Conservation (phyloP, 2,329 filamentous ascomycete genomes). For the Colletotrichum sp. region DNA sequence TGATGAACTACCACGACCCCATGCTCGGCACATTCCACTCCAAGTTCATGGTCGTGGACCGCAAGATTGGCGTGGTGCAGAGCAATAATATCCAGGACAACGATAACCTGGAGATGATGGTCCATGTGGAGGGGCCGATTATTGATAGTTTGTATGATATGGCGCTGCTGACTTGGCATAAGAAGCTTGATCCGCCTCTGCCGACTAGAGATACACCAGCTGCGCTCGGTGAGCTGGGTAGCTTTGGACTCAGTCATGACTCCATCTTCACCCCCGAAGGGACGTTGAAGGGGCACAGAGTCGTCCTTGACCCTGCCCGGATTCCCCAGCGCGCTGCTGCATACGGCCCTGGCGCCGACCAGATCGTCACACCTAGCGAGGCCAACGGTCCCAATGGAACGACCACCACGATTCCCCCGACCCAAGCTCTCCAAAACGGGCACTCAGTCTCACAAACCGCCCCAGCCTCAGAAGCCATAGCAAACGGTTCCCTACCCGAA, state of each 20-base stretch:
- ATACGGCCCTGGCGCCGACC: not conserved
- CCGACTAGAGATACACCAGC: slow-evolving; percentile 61
- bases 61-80: slow-evolving; percentile 72
- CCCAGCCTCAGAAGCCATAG: not conserved
- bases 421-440: not conserved
- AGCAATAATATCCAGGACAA: slow-evolving; percentile 84
- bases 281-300: not conserved
- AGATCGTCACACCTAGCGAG: not conserved
- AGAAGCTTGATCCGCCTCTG: slow-evolving; percentile 62
- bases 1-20: slow-evolving; percentile 75
- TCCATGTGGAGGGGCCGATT: slow-evolving; percentile 76
- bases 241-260: slow-evolving; percentile 18
- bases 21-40: slow-evolving; percentile 77
- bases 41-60: slow-evolving; percentile 80
- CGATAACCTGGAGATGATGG: slow-evolving; percentile 83
- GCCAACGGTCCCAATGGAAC: not conserved
- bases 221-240: slow-evolving; percentile 14
- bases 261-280: not conserved
- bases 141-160: slow-evolving; percentile 80
- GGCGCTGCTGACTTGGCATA: slow-evolving; percentile 75
- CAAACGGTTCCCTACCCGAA: not conserved
- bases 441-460: not conserved
- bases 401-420: not conserved
- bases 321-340: not conserved
- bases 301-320: not conserved